Evolutionary conservation across 2,329 filamentous ascomycete genomes (phyloP).

Genomic region (Hypoxylon sp.): DNA sequence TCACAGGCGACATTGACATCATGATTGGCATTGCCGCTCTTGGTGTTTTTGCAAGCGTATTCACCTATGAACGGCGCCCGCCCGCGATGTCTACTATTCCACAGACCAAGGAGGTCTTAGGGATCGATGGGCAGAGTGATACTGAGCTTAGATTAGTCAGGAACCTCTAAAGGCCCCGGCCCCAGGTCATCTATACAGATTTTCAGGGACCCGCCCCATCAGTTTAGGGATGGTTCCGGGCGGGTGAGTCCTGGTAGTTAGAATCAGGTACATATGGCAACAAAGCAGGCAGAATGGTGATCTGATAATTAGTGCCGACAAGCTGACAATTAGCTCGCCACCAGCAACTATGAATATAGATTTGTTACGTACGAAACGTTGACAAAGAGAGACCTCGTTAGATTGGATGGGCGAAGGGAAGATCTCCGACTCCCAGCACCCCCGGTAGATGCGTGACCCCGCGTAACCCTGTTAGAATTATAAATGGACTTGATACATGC

Average conservation of each 20-base stretch:
- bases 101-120: constrained; percentile 49
- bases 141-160: constrained; percentile 52
- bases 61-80: constrained; percentile 62
- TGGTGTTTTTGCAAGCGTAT: constrained; percentile 62
- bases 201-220: background rate
- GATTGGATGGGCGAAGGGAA: background rate
- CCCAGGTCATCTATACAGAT: background rate
- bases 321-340: background rate
- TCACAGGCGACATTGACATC: constrained; percentile 63
- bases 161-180: constrained; percentile 10
- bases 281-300: background rate
- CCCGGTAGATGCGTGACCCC: too few species aligned
- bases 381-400: background rate
- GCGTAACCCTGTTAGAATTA: background rate
- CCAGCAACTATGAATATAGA: background rate
- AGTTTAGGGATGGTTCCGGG: background rate
- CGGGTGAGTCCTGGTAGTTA: background rate
- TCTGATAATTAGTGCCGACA: background rate
- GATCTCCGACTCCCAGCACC: too few species aligned
- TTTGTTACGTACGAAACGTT: background rate
- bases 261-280: background rate
- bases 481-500: background rate
- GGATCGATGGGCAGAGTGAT: constrained; percentile 50
- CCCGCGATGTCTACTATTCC: constrained; percentile 50
- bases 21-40: constrained; percentile 62